Conservation (phyloP, 2,329 filamentous ascomycete species). For the Penicillium janthinellum region DNA sequence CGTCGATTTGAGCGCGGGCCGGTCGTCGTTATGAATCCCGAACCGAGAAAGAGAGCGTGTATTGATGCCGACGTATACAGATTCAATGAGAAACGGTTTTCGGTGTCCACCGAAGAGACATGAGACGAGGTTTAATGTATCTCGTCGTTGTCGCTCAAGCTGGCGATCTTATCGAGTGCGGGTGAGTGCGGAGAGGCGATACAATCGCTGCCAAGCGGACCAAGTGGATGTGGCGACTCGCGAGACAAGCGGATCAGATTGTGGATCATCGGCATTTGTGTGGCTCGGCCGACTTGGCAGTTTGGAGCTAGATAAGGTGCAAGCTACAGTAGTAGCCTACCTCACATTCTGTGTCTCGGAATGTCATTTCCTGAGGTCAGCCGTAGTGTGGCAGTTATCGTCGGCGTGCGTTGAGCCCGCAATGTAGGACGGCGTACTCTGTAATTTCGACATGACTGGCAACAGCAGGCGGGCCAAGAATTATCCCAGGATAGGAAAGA, state of each 20-base stretch:
- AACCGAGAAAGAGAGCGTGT: neutral
- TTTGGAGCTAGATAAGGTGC: neutral
- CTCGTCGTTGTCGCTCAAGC: neutral
- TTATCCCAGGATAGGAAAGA: no score
- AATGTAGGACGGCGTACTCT: no score
- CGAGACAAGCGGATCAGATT: neutral
- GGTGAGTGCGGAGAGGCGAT: conserved; percentile 19
- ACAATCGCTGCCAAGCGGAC: neutral
- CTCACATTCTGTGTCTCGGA: neutral
- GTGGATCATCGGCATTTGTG: neutral
- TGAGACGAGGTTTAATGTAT: neutral
- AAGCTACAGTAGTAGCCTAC: no score
- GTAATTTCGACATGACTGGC: no score
- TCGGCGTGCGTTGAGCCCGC: no score
- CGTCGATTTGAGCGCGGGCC: neutral
- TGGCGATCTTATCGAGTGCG: conserved; percentile 13
- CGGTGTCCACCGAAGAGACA: conserved; percentile 13
- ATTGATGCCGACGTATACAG: neutral
- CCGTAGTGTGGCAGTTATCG: neutral
- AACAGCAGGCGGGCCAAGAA: no score
- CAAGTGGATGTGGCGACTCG: neutral
- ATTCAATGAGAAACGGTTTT: conserved; percentile 5
- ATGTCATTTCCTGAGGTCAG: neutral
- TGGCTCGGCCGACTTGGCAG: neutral
- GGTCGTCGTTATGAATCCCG: conserved; percentile 8